Conservation (phyloP, 768 basidiomycete genomes). For the Lactifluus pinguis region DNA sequence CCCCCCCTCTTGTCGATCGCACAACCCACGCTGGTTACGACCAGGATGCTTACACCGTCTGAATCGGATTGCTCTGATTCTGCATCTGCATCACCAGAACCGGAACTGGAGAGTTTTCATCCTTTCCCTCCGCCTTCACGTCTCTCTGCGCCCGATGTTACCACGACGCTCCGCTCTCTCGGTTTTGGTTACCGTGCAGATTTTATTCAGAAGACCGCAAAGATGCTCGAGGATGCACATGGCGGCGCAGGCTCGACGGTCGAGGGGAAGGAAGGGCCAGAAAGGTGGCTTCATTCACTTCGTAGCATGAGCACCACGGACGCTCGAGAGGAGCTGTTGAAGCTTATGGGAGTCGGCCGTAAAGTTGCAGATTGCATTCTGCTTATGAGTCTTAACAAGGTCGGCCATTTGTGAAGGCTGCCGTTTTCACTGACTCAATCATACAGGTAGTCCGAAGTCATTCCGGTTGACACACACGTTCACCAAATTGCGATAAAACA, state of each 20-base stretch:
- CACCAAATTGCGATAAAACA: constrained; percentile 78
- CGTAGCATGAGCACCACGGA: constrained; percentile 40
- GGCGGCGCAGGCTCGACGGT: constrained; percentile 24
- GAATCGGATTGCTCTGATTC: constrained; percentile 9
- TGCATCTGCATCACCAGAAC: constrained; percentile 11
- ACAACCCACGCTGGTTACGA: constrained; percentile 23
- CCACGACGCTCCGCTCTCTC: constrained; percentile 58
- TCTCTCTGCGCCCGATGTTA: constrained; percentile 50
- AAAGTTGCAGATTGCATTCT: constrained; percentile 96
- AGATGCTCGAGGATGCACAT: constrained; percentile 60
- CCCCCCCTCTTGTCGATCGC: constrained; percentile 49
- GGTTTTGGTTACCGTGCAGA: constrained; percentile 96
- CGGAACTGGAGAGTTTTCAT: constrained; percentile 41
- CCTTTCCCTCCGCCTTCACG: constrained; percentile 77
- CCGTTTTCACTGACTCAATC: neutral
- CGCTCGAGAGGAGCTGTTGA: constrained; percentile 68
- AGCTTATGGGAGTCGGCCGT: constrained; percentile 84
- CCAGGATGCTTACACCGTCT: constrained; percentile 25
- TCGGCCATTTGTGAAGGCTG: constrained; percentile 22
- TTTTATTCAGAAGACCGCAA: constrained; percentile 77
- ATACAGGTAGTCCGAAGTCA: constrained; percentile 54
- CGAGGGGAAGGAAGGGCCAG: constrained; percentile 36
- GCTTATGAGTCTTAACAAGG: constrained; percentile 89
- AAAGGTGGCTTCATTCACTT: constrained; percentile 51
- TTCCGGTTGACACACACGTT: constrained; percentile 96